Base-by-base conservation (phyloP, 2,329 filamentous ascomycete species). In the Dothideomycetidae sp. region DNA sequence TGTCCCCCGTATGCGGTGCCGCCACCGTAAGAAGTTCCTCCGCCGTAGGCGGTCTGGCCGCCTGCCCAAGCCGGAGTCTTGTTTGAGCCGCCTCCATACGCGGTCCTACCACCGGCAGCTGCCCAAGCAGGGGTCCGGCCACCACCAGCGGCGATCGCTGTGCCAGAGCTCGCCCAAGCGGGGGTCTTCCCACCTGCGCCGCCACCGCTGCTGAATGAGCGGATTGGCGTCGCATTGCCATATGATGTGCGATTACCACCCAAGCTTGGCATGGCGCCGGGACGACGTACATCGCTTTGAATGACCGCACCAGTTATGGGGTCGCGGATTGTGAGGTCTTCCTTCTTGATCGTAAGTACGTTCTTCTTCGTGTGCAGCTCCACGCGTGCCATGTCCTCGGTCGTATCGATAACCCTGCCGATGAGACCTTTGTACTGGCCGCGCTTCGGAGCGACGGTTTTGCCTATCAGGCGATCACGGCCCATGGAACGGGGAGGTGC, bases 301-400 rank as follows among this genome's bases (percentile, higher is more conserved):
- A 93, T 79, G n/a, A 71, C 71, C 39, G 77, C 73, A 31, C 85
- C 86, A 3, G 80, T 88, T 39, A 79, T 60, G 44, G 70, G 66
- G 44, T 98, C 88, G 57, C 88, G 86, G 61, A 92, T 81, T 15
- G 73, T 73, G n/a, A 98, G 63, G 40, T 79, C 73, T 9, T 81
- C 77, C 54, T 92, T 92, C 13, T 76, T 72, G 23, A 96, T 74
- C 5, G 79, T 85, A 44, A 96, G 75, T 11, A 82, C 80, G 66
- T 94, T 96, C 61, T 78, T 83, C 64, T 93, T 93, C 4, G 86
- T 86, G 55, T 96, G 88, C 28, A 98, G 65, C 60, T 98, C 90
- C 29, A 98, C 81, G 45, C 86, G 80, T 18, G 84, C 88, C 51
- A 81, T 75, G 3, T 73, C 73, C 49, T 92, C 86, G 5, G 83